Evolutionary conservation across 2,329 filamentous ascomycete species (phyloP).

Genomic region (Knoxdaviesia proteae): DNA sequence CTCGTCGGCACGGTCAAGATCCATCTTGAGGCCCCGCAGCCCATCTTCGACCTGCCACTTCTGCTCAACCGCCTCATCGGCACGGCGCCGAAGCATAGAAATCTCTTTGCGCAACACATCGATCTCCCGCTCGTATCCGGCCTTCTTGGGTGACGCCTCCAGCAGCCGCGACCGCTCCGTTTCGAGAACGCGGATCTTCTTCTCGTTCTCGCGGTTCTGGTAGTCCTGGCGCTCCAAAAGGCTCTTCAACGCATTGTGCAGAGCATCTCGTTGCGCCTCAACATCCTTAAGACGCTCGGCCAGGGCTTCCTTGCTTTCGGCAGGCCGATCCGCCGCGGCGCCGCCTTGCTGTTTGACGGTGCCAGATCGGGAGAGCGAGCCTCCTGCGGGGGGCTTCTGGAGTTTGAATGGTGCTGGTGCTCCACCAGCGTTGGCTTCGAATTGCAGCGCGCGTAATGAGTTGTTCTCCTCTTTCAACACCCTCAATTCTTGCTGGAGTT

Average conservation of each 20-base stretch:
- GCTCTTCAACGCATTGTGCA: constrained; percentile 71
- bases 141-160: constrained; percentile 45
- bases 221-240: constrained; percentile 70
- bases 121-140: constrained; percentile 71
- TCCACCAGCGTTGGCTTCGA: constrained; percentile 4
- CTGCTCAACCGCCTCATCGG: constrained; percentile 83
- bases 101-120: constrained; percentile 64
- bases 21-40: constrained; percentile 76
- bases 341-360: constrained; percentile 23
- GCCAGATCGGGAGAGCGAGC: constrained; percentile 34
- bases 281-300: constrained; percentile 76
- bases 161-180: constrained; percentile 57
- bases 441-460: constrained; percentile 25
- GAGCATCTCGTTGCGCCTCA: constrained; percentile 77
- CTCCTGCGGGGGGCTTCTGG: constrained; percentile 5
- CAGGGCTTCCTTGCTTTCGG: constrained; percentile 45
- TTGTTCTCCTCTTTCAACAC: constrained; percentile 46
- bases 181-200: constrained; percentile 59
- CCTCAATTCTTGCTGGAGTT: constrained; percentile 73
- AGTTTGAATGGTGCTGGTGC: constrained; percentile 9
- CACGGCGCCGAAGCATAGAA: constrained; percentile 60
- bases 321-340: constrained; percentile 8
- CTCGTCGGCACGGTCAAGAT: constrained; percentile 83
- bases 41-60: constrained; percentile 95
- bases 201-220: constrained; percentile 66